A percentile compares a stretch with the other conserved stretches of the same genome.
phyloP scores from a whole-genome alignment of 2,329 filamentous ascomycete genomes.

The Calcarisporium arbuscula region DNA sequence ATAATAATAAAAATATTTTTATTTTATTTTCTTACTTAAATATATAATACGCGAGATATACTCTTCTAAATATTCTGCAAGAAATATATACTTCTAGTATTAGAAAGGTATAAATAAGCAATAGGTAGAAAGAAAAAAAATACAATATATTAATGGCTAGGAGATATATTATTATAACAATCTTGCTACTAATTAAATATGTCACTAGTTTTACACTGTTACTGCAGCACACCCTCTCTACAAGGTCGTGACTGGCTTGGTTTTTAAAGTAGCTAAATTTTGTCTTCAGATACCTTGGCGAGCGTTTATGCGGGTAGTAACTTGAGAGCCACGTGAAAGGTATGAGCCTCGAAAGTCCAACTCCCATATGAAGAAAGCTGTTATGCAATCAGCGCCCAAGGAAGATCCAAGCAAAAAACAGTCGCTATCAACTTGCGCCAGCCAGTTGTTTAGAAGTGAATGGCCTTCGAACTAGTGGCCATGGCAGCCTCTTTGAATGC shows the following conservation, averaged over 20 bases:
- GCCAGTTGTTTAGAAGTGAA: constrained; percentile 67
- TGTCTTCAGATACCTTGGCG: not conserved
- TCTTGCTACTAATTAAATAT: not conserved
- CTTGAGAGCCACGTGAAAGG: too few species aligned
- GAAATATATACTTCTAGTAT: not conserved
- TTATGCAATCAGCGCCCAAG: not conserved
- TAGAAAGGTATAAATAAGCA: not conserved
- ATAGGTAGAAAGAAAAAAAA: not conserved
- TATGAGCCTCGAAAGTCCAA: too few species aligned
- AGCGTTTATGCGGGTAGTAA: too few species aligned
- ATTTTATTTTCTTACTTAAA: not conserved
- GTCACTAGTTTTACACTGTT: not conserved
- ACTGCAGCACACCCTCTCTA: too few species aligned
- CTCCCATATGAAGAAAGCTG: not conserved
- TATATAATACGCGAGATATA: not conserved
- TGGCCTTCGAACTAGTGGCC: constrained; percentile 91
- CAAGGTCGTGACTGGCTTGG: too few species aligned
- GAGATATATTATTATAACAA: too few species aligned
- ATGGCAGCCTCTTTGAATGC: constrained; percentile 99
- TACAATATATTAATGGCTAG: not conserved
- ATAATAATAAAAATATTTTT: not conserved
- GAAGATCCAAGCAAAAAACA: not conserved
- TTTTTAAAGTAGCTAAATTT: not conserved
- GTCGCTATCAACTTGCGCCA: not conserved
- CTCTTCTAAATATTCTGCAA: not conserved